Evolutionary conservation across 1,284 basidiomycete species (phyloP).

Genomic region (Bjerkandera adusta): DNA sequence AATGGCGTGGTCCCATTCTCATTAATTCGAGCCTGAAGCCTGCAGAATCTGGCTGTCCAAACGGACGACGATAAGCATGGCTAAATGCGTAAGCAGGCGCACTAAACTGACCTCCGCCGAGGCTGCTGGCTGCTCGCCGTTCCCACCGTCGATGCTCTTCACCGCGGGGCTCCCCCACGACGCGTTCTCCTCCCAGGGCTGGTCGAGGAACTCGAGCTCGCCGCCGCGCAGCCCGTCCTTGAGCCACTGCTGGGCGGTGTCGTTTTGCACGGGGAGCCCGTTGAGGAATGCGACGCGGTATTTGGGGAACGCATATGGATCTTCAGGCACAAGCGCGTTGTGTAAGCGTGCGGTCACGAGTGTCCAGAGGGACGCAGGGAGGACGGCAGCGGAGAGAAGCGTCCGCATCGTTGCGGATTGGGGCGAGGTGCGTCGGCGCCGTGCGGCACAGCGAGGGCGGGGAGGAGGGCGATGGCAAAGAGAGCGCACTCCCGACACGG

Average conservation of each 20-base stretch:
- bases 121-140: slow-evolving; percentile 19
- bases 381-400: slow-evolving; percentile 17
- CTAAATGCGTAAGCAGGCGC: slow-evolving; percentile 10
- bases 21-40: slow-evolving; percentile 58
- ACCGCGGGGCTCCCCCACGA: slow-evolving; percentile 35
- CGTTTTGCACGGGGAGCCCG: slow-evolving; percentile 69
- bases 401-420: slow-evolving; percentile 2
- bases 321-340: slow-evolving; percentile 69
- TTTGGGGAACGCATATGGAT: slow-evolving; percentile 83
- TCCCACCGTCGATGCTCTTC: slow-evolving; percentile 58
- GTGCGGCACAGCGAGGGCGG: not conserved
- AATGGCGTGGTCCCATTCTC: slow-evolving; percentile 63
- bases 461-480: not conserved
- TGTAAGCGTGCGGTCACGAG: slow-evolving; percentile 45
- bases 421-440: no score
- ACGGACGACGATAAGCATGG: slow-evolving; percentile 15
- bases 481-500: not conserved
- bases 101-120: slow-evolving; percentile 25
- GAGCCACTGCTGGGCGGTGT: slow-evolving; percentile 75
- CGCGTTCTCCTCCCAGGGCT: slow-evolving; percentile 48
- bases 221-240: slow-evolving; percentile 66
- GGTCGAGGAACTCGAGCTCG: slow-evolving; percentile 73
- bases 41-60: slow-evolving; percentile 28
- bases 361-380: slow-evolving; percentile 20
- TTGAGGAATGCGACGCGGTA: slow-evolving; percentile 82